Percentiles rank a stretch among this genome's conserved stretches.
Evolutionary conservation across 75 land plant species (phyloP).

Genomic region (Isoetes taiwanensis): DNA sequence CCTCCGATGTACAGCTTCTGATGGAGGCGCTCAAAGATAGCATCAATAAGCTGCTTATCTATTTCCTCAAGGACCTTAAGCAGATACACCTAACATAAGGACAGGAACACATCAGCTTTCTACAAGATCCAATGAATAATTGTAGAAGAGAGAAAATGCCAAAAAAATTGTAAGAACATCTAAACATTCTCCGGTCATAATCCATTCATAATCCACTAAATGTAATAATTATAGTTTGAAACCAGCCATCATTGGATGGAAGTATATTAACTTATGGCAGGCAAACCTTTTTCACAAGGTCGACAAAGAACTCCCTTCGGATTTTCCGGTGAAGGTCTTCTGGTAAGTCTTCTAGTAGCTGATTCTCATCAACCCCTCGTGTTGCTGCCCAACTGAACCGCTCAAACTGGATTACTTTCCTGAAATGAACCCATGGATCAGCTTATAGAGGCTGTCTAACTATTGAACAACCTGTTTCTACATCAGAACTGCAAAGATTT

Average conservation of each 20-base stretch:
- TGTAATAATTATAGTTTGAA: neutral
- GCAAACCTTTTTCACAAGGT: neutral
- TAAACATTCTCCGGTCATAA: no score
- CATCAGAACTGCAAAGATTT: no score
- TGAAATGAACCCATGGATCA: neutral
- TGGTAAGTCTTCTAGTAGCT: neutral
- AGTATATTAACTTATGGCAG: no score
- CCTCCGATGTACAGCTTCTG: slow-evolving; percentile 3
- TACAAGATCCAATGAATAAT: no score
- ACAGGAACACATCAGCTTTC: no score
- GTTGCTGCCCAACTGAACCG: slow-evolving; percentile 2
- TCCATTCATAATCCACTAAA: no score
- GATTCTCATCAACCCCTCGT: neutral
- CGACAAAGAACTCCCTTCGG: neutral
- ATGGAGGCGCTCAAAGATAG: neutral
- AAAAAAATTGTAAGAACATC: no score
- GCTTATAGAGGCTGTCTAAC: no score
- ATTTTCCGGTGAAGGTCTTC: neutral
- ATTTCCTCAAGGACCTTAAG: neutral
- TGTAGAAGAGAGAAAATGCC: no score
- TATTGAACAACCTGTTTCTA: no score
- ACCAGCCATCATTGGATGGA: neutral
- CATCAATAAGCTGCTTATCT: neutral
- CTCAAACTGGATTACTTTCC: neutral
- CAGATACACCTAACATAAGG: no score